These are phyloP conservation scores for Naganishia sp. DNA, from an alignment of 1,284 basidiomycete species.

Conservation along the genomic window DNA sequence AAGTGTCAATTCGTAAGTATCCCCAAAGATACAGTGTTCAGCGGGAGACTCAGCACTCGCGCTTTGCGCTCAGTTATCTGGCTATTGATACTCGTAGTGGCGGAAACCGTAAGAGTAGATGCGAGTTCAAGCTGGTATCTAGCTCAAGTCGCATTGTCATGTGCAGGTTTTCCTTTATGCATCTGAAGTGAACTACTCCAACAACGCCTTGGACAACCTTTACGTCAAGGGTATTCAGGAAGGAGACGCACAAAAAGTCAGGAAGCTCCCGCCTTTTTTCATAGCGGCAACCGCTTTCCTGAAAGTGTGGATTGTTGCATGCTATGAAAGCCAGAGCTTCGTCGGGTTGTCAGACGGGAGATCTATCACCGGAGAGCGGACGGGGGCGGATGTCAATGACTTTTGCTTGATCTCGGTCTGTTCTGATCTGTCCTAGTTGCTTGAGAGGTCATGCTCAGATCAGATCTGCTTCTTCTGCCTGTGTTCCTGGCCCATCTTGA, in stretches of 20 bases:
- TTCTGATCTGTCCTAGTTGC: too few species aligned
- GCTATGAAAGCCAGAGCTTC: constrained; percentile 22
- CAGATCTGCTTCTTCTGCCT: too few species aligned
- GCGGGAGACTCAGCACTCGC: not conserved
- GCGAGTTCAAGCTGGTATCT: not conserved
- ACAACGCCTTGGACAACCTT: constrained; percentile 5
- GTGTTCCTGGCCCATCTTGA: too few species aligned
- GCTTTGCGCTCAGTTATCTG: constrained; percentile 15
- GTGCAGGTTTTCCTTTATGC: constrained; percentile 13
- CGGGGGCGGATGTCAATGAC: constrained; percentile 2
- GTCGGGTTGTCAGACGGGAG: constrained; percentile 15
- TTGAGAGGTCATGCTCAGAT: too few species aligned
- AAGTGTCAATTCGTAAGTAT: constrained; percentile 24
- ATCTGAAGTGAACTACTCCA: not conserved
- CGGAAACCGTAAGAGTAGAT: constrained; percentile 13
- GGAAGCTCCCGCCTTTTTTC: constrained; percentile 11
- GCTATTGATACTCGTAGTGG: constrained; percentile 11
- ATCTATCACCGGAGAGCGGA: not conserved
- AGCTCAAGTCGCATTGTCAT: not conserved
- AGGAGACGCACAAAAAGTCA: not conserved
- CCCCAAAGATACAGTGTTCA: too few species aligned
- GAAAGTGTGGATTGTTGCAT: constrained; percentile 19
- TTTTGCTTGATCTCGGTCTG: constrained; percentile 20
- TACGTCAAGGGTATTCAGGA: constrained; percentile 14
- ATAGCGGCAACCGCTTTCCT: constrained; percentile 18